phyloP scores from a whole-genome alignment of 257 asterid species.

The Rubia yunnanensis region DNA sequence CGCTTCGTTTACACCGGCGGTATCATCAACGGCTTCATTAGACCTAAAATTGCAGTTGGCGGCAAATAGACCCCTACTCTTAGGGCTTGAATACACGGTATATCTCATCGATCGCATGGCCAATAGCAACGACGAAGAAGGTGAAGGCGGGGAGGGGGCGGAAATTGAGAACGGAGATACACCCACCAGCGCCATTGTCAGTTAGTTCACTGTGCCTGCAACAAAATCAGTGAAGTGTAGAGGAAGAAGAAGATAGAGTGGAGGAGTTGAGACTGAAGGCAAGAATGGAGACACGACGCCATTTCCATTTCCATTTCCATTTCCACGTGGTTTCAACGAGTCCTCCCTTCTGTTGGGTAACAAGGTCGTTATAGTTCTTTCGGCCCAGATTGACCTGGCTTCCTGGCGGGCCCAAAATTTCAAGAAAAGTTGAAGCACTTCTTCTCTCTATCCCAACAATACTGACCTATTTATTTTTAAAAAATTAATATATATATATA shows the following conservation, averaged over 20 bases:
- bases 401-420: not conserved
- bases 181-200: slow-evolving; percentile 41
- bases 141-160: slow-evolving; percentile 17
- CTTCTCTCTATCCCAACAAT: too few relatives aligned
- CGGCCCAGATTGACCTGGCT: not conserved
- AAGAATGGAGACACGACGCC: slow-evolving; percentile 56
- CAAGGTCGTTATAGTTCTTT: not conserved
- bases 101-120: slow-evolving; percentile 6
- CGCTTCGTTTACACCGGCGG: slow-evolving; percentile 2
- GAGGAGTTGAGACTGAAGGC: slow-evolving; percentile 28
- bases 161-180: slow-evolving; percentile 34
- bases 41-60: slow-evolving; percentile 16
- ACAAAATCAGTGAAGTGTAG: not conserved
- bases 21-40: slow-evolving; percentile 18
- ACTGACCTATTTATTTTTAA: too few relatives aligned
- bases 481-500: too few relatives aligned
- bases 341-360: slow-evolving; percentile 8
- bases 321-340: slow-evolving; percentile 43
- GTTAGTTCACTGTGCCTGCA: not conserved
- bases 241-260: not conserved
- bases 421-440: not conserved
- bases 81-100: slow-evolving; percentile 4
- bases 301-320: not conserved
- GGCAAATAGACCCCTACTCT: slow-evolving; percentile 11
- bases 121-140: not conserved